A percentile compares a stretch with the other conserved stretches of the same genome.
Evolutionary conservation across 1,284 basidiomycete species (phyloP).

Genomic region (Cryptococcus depauperatus): DNA sequence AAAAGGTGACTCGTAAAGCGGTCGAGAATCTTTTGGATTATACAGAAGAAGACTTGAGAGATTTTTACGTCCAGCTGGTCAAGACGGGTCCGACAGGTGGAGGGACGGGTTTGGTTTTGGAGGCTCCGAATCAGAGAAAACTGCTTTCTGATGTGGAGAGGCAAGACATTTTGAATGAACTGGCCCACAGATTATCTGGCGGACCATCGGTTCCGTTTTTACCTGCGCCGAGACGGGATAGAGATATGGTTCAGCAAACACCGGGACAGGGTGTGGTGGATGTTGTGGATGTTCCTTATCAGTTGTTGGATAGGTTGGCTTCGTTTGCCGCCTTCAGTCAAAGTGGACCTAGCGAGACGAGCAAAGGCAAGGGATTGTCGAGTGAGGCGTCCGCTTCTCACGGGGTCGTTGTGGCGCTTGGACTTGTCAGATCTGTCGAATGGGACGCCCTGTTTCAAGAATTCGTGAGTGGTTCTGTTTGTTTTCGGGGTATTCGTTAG

Average conservation of each 20-base stretch:
- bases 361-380: conserved; percentile 5
- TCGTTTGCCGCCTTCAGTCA: background rate
- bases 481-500: background rate
- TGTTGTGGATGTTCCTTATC: background rate
- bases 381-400: background rate
- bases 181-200: conserved; percentile 5
- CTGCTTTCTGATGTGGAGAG: conserved; percentile 4
- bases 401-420: conserved; percentile 22
- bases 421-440: conserved; percentile 28
- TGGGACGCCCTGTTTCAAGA: conserved; percentile 36
- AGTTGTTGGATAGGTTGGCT: conserved; percentile 3
- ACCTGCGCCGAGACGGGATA: too few species aligned
- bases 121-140: background rate
- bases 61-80: conserved; percentile 30
- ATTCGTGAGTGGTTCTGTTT: conserved; percentile 23
- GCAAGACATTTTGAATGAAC: conserved; percentile 1
- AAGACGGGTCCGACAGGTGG: conserved; percentile 15
- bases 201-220: too few species aligned
- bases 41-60: conserved; percentile 24
- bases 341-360: conserved; percentile 12
- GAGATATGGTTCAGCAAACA: background rate
- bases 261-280: background rate
- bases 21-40: conserved; percentile 17
- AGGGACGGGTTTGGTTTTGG: background rate
- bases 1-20: conserved; percentile 13